Conservation (phyloP, 345 rosid genomes). For the Lepidium africanum region DNA sequence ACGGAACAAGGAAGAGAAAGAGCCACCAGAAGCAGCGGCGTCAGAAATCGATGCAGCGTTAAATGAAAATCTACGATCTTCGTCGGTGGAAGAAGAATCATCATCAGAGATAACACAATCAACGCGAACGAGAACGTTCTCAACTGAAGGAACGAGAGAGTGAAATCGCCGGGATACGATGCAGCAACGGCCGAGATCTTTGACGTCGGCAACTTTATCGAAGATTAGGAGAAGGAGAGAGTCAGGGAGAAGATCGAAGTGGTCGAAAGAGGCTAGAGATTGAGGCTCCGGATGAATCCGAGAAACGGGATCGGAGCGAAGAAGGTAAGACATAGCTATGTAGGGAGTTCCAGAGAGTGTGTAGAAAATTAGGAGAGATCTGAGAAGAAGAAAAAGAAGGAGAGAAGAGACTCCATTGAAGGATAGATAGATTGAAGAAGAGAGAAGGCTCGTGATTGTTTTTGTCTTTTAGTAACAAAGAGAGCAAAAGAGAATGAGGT, state of each 20-base stretch:
- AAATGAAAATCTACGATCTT: conserved; percentile 38
- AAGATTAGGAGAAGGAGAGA: conserved; percentile 66
- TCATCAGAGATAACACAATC: conserved; percentile 94
- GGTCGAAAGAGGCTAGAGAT: conserved; percentile 37
- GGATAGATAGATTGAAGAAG: not conserved
- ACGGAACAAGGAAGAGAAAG: conserved; percentile 47
- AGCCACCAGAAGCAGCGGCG: conserved; percentile 9
- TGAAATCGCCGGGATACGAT: conserved; percentile 78
- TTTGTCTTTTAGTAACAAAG: conserved; percentile 15
- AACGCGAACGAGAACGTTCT: conserved; percentile 82
- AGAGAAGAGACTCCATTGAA: not conserved
- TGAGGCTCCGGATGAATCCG: conserved; percentile 45
- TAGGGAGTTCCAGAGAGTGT: not conserved
- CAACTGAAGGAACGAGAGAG: conserved; percentile 68
- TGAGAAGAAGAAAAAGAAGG: not conserved
- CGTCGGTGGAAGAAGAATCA: conserved; percentile 25
- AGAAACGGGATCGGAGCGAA: conserved; percentile 45
- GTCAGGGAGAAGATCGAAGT: conserved; percentile 84
- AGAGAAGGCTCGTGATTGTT: not conserved
- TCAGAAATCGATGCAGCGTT: conserved; percentile 24
- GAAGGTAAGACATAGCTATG: not conserved
- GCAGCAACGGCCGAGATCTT: conserved; percentile 90
- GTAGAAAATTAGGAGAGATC: not conserved
- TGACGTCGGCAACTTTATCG: conserved; percentile 83
- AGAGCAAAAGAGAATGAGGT: not conserved